Percentiles rank a stretch among this genome's conserved stretches.
Conservation (phyloP, 176 grass and related monocot species). For the Aegilops bicornis region DNA sequence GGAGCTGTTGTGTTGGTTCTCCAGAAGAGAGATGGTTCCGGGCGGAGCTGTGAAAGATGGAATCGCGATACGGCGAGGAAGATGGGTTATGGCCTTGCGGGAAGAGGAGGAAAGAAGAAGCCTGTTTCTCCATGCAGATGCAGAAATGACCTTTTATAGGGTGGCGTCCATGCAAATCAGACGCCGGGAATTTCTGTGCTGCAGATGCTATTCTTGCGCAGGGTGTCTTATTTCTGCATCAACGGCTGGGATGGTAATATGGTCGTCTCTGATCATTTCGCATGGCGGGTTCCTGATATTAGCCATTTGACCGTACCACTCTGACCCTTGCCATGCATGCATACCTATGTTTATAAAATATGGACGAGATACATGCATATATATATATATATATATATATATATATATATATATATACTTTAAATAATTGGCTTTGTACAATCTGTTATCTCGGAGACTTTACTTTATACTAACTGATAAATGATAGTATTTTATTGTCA, state of each 20-base stretch:
- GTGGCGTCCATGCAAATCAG: conserved; percentile 1
- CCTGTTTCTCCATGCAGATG: conserved; percentile 31
- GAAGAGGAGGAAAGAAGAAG: conserved; percentile 14
- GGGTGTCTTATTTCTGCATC: conserved; percentile 38
- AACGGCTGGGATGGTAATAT: not conserved
- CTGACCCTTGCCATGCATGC: not conserved
- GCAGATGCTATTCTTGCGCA: conserved; percentile 44
- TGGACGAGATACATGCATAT: not conserved
- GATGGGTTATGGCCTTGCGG: not conserved
- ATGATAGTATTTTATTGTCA: not conserved
- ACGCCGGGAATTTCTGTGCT: conserved; percentile 32
- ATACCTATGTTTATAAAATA: not conserved
- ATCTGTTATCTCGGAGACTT: no score
- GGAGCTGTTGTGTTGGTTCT: not conserved
- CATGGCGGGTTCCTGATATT: not conserved
- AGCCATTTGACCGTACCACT: conserved; percentile 6
- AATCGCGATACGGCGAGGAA: not conserved
- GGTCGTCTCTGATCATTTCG: not conserved
- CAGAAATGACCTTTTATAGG: conserved; percentile 18
- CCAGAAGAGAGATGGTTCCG: not conserved
- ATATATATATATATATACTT: no score
- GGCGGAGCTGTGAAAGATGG: not conserved
- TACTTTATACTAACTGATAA: not conserved
- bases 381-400: no score
- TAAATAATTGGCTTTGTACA: no score